Evolutionary conservation across 2,329 filamentous ascomycete genomes (phyloP).

Genomic region (Neoarthrinium moseri): DNA sequence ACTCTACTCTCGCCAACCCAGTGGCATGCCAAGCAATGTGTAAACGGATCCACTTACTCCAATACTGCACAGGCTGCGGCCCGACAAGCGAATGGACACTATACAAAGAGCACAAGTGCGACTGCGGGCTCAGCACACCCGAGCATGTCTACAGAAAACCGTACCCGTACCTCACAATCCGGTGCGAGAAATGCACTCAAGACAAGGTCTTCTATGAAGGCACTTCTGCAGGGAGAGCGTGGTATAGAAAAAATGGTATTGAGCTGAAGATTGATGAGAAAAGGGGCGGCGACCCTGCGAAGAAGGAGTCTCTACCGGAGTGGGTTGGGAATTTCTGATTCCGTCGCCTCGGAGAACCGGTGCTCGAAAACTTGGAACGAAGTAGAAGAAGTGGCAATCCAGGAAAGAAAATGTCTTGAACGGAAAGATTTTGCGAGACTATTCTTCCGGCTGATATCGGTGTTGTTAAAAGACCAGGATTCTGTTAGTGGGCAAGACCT

Average conservation of each 20-base stretch:
- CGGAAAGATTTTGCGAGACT: no score
- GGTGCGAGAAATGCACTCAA: background rate
- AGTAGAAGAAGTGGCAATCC: no score
- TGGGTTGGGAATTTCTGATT: no score
- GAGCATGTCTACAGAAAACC: background rate
- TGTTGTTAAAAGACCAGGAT: no score
- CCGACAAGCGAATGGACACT: conserved; percentile 3
- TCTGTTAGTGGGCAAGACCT: no score
- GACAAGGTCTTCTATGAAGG: background rate
- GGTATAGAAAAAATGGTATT: background rate
- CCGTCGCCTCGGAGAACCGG: no score
- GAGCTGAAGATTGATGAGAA: background rate
- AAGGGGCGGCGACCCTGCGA: background rate
- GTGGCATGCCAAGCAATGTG: background rate
- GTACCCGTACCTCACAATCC: background rate
- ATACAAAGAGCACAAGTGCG: conserved; percentile 1
- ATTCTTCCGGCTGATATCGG: no score
- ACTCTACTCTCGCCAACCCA: background rate
- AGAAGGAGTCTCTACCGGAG: no score
- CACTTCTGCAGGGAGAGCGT: background rate
- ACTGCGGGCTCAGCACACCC: background rate
- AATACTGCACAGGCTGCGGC: conserved; percentile 1
- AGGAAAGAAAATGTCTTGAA: no score
- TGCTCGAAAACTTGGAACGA: no score
- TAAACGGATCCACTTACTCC: conserved; percentile 2